Base-by-base conservation (phyloP, 768 basidiomycete genomes). In the Xerocomellus intermedius region DNA sequence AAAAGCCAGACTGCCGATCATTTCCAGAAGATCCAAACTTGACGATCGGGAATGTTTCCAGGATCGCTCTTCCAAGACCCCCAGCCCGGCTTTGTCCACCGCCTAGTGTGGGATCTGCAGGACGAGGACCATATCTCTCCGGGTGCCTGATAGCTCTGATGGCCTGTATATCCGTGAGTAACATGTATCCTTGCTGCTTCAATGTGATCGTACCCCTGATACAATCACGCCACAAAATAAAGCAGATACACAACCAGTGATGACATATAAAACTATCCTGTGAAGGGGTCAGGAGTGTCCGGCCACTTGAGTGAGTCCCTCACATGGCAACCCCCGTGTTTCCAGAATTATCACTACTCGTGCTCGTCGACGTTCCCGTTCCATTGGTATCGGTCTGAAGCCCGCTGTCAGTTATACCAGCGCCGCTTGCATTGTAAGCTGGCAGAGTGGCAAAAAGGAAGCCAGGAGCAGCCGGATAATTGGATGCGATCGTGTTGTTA, bases 41-140 rank as follows among this genome's bases (percentile, higher is more conserved):
- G 73, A 96, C 86, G 58, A 97, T 75, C 5, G 95, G 94, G 75
- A 98, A 98, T 4, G 94, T 97, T 62, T 98, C 95, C 51, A 98
- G 77, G 54, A 98, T 94, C 19, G 96, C 96, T 19, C 91, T 85
- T 2, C 91, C 89, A 48, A 98, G 78, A 8, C 94, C 94, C n/a
- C 82, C 76, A 0, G 92, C 88, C 4, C 91, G 83, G 47, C 84
- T 86, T 64, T 87, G 87, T 36, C 78, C 75, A 30, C 60, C 73
- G 42, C 52, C 65, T 48, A 50, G 50, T 14, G 53, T 51, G 1
- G 64, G 62, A 48, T 73, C 67, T 13, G 73, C 73, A 4, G 74
- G 61, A 50, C 93, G 80, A 12, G 91, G 90, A 5, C 94, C 94
- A 67, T 97, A 98, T 49, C 92, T 83, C 65, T 97, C 94, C 17